Conservation (phyloP, 2,329 filamentous ascomycete species). For the Sclerotinia minor region DNA sequence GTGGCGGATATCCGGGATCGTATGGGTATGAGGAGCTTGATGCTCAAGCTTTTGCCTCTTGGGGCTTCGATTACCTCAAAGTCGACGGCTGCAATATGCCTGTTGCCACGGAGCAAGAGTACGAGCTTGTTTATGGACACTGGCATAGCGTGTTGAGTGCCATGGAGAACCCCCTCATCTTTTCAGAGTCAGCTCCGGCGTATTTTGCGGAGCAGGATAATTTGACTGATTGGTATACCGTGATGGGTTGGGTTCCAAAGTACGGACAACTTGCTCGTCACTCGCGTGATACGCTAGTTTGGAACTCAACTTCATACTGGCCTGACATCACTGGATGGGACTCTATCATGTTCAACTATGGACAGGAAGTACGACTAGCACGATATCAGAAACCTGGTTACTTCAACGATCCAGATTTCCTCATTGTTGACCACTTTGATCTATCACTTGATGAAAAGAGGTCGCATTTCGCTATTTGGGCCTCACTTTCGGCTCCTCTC, state of each 20-base stretch:
- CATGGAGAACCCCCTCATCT: constrained; percentile 39
- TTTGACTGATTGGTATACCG: constrained; percentile 46
- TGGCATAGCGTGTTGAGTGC: constrained; percentile 46
- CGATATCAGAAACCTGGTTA: constrained; percentile 44
- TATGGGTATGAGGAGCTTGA: constrained; percentile 59
- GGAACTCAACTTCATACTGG: constrained; percentile 36
- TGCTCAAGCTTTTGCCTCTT: constrained; percentile 53
- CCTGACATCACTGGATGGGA: constrained; percentile 44
- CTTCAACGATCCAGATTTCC: constrained; percentile 40
- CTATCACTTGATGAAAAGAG: constrained; percentile 35
- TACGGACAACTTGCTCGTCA: constrained; percentile 44
- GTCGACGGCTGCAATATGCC: constrained; percentile 56
- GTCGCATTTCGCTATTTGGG: constrained; percentile 39
- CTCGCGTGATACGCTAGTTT: constrained; percentile 40
- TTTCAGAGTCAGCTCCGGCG: constrained; percentile 46
- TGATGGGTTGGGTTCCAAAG: constrained; percentile 48
- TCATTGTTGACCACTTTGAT: constrained; percentile 38
- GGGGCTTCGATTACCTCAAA: constrained; percentile 62
- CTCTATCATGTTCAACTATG: constrained; percentile 51
- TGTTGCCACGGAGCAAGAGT: constrained; percentile 43
- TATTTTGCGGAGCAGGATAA: constrained; percentile 52
- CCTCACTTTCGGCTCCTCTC: constrained; percentile 37
- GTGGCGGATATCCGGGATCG: constrained; percentile 58
- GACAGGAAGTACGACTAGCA: constrained; percentile 41
- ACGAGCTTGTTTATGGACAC: constrained; percentile 44